Evolutionary conservation across 441 rosid species (phyloP).

Genomic region (Raphanus hybrid): DNA sequence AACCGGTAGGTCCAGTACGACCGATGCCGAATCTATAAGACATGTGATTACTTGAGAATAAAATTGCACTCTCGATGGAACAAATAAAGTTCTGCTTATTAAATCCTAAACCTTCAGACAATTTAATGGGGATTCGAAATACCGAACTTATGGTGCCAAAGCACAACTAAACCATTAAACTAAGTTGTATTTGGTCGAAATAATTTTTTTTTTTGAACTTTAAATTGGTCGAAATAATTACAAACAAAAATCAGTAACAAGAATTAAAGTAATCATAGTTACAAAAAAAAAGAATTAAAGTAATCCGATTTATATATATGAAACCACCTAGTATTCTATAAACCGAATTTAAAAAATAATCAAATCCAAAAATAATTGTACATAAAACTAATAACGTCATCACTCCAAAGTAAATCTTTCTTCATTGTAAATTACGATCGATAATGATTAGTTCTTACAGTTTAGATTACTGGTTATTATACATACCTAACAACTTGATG

Average conservation of each 20-base stretch:
- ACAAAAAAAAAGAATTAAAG: not conserved
- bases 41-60: slow-evolving; percentile 20
- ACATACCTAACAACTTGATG: not conserved
- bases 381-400: not conserved
- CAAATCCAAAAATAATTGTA: not conserved
- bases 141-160: not conserved
- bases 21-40: slow-evolving; percentile 4
- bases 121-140: not conserved
- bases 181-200: not conserved
- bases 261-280: not conserved
- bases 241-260: not conserved
- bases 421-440: not conserved
- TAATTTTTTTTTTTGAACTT: not conserved
- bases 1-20: slow-evolving; percentile 33
- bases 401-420: not conserved
- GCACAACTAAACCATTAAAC: not conserved
- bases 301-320: not conserved
- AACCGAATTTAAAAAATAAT: not conserved
- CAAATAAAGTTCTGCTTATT: not conserved
- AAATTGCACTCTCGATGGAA: not conserved
- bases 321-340: not conserved
- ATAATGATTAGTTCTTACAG: not conserved
- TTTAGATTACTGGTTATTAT: not conserved
- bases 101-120: not conserved
- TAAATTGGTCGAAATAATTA: not conserved